These are phyloP conservation scores for Saturnispora mendoncae DNA, from an alignment of 805 yeast genomes.

Conservation along the genomic window DNA sequence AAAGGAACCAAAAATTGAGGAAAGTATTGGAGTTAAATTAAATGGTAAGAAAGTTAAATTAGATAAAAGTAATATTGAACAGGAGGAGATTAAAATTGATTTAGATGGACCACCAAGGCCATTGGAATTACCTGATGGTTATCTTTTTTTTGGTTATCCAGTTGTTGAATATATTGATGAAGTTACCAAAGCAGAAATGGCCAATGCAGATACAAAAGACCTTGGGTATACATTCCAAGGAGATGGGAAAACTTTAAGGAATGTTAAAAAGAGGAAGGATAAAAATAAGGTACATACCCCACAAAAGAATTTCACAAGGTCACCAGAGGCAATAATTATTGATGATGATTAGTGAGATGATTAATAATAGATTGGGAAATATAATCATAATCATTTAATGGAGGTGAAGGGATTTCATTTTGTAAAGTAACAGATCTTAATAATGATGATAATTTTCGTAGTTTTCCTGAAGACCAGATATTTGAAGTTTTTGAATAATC, in stretches of 20 bases:
- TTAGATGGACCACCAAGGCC: slow-evolving; percentile 63
- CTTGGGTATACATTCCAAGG: slow-evolving; percentile 40
- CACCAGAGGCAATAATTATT: slow-evolving; percentile 76
- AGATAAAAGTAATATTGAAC: slow-evolving; percentile 5
- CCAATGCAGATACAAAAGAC: slow-evolving; percentile 6
- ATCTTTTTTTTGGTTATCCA: slow-evolving; percentile 90
- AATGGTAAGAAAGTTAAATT: slow-evolving; percentile 45
- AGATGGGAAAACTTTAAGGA: slow-evolving; percentile 64
- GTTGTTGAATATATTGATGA: slow-evolving; percentile 41
- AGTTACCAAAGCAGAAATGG: slow-evolving; percentile 27
- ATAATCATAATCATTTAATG: background rate
- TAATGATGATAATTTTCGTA: slow-evolving; percentile 39
- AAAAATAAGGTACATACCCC: slow-evolving; percentile 39
- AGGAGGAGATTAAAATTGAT: slow-evolving; percentile 26
- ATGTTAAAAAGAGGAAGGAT: slow-evolving; percentile 51
- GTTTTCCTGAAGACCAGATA: slow-evolving; percentile 39
- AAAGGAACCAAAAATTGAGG: slow-evolving; percentile 29
- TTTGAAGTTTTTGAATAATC: slow-evolving; percentile 34
- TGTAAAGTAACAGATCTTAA: slow-evolving; percentile 25
- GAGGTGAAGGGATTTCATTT: background rate
- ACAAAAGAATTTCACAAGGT: slow-evolving; percentile 53
- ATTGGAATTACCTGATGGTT: slow-evolving; percentile 69
- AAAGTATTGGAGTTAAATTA: slow-evolving; percentile 61
- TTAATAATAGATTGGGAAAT: background rate
- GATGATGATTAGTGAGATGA: slow-evolving; percentile 34